Conservation (phyloP, 176 grass and related monocot genomes). For the Eleusine indica region DNA sequence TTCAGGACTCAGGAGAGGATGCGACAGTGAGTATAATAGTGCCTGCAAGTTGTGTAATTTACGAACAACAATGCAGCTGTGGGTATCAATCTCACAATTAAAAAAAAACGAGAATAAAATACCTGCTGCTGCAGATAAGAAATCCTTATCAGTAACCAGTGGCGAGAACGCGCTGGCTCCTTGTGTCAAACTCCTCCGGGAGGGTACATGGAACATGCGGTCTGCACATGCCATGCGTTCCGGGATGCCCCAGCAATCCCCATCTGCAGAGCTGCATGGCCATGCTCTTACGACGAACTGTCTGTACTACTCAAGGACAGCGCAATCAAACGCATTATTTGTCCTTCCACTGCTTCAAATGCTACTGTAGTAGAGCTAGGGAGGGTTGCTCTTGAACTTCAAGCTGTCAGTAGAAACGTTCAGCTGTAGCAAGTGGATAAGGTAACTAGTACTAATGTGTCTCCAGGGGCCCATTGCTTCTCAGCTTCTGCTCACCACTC, state of each 20-base stretch:
- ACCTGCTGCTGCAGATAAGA: neutral
- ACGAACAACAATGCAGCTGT: neutral
- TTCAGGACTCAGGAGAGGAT: neutral
- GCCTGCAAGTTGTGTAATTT: neutral
- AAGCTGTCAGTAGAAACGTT: slow-evolving; percentile 16
- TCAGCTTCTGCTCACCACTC: neutral
- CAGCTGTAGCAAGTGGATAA: slow-evolving; percentile 29
- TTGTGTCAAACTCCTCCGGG: slow-evolving; percentile 12
- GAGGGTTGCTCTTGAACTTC: slow-evolving; percentile 9
- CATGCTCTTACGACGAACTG: slow-evolving; percentile 17
- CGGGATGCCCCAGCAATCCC: neutral
- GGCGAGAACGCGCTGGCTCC: slow-evolving; percentile 13
- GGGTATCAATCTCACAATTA: too few relatives aligned
- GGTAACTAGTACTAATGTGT: neutral
- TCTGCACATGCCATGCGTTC: slow-evolving; percentile 35
- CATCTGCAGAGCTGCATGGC: slow-evolving; percentile 15
- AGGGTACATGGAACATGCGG: slow-evolving; percentile 49
- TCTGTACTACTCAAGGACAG: slow-evolving; percentile 25
- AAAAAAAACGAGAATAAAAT: neutral
- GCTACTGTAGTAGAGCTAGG: neutral
- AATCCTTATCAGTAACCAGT: slow-evolving; percentile 23
- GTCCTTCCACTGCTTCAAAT: neutral
- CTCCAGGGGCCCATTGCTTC: neutral
- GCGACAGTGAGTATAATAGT: neutral
- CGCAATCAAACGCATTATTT: slow-evolving; percentile 19